Evolutionary conservation across 306 rosid species (phyloP), one percentile per base, ranked within the genome.

Genomic region (Senna siamea): DNA sequence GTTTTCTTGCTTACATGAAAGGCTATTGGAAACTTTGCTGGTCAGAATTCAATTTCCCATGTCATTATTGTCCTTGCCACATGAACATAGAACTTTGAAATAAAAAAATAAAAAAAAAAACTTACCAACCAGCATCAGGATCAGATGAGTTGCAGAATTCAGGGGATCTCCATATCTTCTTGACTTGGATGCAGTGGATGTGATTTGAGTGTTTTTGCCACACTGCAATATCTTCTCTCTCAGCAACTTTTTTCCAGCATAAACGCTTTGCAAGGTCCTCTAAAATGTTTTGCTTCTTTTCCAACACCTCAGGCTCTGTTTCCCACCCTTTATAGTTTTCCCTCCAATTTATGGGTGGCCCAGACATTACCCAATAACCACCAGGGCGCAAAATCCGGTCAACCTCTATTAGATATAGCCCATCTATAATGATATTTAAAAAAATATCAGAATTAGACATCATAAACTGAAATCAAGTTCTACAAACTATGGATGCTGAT

Each of bases 261-360:
- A 87, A 32, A 17, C 81, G 37, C 66, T 41, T 79, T 7, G 89
- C 89, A 68, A 85, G 86, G 37, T 87, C 78, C 66, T 87, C 92
- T 41, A 87, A 51, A 54, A 10, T 65, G 22, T 53, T 85, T 32
- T 85, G 85, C 69, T 82, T 81, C 26, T 23, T 75, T 78, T 85
- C 80, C 50, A 87, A 75, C 38, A 43, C 87, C 63, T 59, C 28
- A 52, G 81, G 37, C 7, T 76, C 76, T 60, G n/a, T 76, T 67
- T 82, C 4, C 89, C 89, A 85, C 19, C 78, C 86, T 60, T 62
- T 65, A 43, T 77, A 76, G 72, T 72, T 85, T 28, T 74, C 76
- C 82, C 72, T 87, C 92, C 92, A 87, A 78, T 74, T 87, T 56
- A 87, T 85, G 0, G 92, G 92, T 26, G 92, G 92, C 7, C 92